Conservation (phyloP, 306 rosid genomes). For the Oxytropis ochrocephala region DNA sequence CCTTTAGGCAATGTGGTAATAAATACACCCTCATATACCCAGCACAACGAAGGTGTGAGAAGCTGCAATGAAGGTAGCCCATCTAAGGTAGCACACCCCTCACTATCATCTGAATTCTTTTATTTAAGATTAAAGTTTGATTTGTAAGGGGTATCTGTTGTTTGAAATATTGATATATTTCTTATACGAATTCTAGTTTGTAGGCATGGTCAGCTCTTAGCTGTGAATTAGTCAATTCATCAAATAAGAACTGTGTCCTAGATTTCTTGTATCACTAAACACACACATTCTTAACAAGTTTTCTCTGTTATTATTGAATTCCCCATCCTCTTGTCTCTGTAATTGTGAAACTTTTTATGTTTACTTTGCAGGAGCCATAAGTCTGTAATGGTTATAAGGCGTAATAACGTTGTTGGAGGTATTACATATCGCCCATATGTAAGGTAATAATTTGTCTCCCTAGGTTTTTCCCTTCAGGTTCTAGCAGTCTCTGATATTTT, state of each 20-base stretch:
- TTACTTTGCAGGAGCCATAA: slow-evolving; percentile 73
- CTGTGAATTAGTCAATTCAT: neutral
- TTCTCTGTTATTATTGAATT: neutral
- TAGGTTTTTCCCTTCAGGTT: neutral
- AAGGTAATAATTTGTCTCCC: slow-evolving; percentile 38
- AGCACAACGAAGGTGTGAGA: too few species aligned
- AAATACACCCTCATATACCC: too few species aligned
- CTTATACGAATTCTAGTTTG: neutral
- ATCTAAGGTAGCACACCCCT: too few species aligned
- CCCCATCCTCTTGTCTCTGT: neutral
- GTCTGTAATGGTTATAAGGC: slow-evolving; percentile 91
- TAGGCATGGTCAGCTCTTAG: neutral
- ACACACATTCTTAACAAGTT: neutral
- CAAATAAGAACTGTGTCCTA: neutral
- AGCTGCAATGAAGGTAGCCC: too few species aligned
- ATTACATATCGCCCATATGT: slow-evolving; percentile 94
- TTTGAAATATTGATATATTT: neutral
- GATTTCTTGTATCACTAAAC: neutral
- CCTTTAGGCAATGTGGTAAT: too few species aligned
- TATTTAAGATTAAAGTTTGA: slow-evolving; percentile 1
- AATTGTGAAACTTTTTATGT: slow-evolving; percentile 11
- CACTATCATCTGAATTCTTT: neutral
- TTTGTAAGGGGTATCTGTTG: neutral
- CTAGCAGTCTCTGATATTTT: neutral
- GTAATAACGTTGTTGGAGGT: slow-evolving; percentile 88